phyloP scores from a whole-genome alignment of 176 grass and related monocot species.

The Eragrostis nindensis region DNA sequence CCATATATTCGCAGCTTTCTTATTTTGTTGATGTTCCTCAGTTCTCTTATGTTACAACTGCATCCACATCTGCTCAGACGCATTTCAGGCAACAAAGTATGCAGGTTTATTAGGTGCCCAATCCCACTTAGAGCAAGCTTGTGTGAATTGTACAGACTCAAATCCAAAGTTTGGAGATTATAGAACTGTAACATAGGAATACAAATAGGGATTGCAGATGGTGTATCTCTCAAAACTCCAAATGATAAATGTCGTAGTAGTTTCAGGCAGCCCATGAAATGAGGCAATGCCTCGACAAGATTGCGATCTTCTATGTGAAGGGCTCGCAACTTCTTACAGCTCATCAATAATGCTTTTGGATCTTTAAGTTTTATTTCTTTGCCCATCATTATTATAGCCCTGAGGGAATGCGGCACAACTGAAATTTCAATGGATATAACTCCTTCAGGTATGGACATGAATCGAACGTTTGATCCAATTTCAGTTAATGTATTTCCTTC shows the following conservation, averaged over 20 bases:
- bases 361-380: neutral
- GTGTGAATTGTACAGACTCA: neutral
- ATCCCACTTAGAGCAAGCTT: neutral
- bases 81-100: constrained; percentile 20
- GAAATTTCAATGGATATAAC: neutral
- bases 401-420: neutral
- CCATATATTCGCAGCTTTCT: constrained; percentile 19
- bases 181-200: neutral
- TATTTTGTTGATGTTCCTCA: constrained; percentile 27
- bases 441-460: neutral
- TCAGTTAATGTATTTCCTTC: constrained; percentile 3
- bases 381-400: neutral
- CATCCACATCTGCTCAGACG: neutral
- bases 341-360: neutral
- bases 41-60: constrained; percentile 32
- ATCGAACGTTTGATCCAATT: constrained; percentile 12
- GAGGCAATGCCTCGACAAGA: neutral
- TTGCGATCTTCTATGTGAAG: neutral
- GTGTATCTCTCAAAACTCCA: neutral
- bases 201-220: neutral
- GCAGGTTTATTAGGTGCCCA: constrained; percentile 25
- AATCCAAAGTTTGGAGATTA: neutral
- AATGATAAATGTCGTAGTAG: constrained; percentile 31
- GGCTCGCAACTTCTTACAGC: neutral
- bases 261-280: constrained; percentile 30